phyloP scores from a whole-genome alignment of 257 asterid genomes.

The Solanum chmielewskii region DNA sequence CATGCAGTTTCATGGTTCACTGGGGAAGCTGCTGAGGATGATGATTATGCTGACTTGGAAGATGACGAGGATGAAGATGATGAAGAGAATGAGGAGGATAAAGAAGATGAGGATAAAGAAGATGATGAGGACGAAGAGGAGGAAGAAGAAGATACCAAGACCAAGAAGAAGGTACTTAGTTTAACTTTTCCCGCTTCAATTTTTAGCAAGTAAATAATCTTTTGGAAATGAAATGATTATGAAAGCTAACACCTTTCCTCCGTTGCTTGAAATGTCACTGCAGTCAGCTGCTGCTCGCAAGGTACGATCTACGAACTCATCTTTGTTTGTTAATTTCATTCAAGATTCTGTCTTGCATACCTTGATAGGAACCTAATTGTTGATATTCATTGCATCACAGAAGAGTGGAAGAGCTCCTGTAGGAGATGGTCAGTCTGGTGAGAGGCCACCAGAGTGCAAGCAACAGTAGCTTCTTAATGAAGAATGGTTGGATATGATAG shows the following conservation, averaged over 20 bases:
- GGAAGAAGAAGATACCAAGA: constrained; percentile 25
- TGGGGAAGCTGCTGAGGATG: constrained; percentile 72
- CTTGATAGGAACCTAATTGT: neutral
- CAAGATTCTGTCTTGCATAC: no score
- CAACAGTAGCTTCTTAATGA: constrained; percentile 39
- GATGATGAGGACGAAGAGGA: constrained; percentile 9
- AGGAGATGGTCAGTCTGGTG: constrained; percentile 57
- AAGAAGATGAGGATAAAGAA: constrained; percentile 16
- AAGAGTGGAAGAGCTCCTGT: constrained; percentile 43
- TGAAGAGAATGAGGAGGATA: neutral
- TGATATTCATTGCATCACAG: constrained; percentile 14
- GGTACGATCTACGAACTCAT: neutral
- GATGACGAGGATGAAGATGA: constrained; percentile 33
- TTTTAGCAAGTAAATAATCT: neutral
- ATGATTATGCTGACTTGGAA: constrained; percentile 39
- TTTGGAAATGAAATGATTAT: neutral
- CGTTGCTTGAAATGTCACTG: neutral
- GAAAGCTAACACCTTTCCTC: neutral
- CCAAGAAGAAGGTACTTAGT: constrained; percentile 44
- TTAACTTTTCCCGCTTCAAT: neutral
- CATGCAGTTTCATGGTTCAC: constrained; percentile 97
- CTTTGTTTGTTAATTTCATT: neutral
- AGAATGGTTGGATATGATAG: neutral
- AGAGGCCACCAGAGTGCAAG: constrained; percentile 86
- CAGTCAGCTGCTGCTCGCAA: constrained; percentile 7